Conservation (phyloP, 208 protist genomes). For the Leishmania lainsoni region DNA sequence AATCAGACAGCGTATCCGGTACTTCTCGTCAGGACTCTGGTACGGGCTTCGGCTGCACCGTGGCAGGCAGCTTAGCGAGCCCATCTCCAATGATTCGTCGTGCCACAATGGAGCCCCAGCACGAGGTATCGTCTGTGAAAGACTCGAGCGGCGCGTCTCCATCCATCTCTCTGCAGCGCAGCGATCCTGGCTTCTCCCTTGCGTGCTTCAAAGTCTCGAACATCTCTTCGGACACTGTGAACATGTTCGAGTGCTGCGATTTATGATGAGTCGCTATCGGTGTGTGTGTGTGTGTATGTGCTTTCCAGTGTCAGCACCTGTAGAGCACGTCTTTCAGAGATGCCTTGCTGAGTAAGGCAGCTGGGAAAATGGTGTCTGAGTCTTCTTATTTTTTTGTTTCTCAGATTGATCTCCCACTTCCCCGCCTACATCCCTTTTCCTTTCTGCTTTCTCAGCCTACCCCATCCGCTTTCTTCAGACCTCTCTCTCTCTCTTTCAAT, state of each 20-base stretch:
- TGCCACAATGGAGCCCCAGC: neutral
- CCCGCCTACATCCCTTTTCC: neutral
- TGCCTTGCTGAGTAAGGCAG: neutral
- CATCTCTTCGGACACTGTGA: constrained; percentile 11
- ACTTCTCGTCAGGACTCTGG: neutral
- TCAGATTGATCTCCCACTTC: neutral
- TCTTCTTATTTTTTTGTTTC: neutral
- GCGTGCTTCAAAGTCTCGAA: constrained; percentile 5
- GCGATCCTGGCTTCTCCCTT: constrained; percentile 15
- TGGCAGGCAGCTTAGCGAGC: neutral
- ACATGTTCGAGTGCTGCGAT: constrained; percentile 19
- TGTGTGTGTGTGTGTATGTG: neutral
- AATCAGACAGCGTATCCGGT: neutral
- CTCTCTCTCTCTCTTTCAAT: constrained; percentile 1
- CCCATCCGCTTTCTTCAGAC: neutral
- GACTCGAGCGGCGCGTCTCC: neutral
- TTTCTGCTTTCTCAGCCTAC: neutral
- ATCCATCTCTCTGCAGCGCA: neutral
- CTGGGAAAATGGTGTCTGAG: neutral
- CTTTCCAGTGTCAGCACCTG: neutral
- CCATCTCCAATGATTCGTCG: neutral
- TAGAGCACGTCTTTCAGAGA: neutral
- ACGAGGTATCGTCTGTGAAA: neutral
- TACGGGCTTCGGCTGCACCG: neutral
- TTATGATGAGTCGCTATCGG: neutral